Evolutionary conservation across 306 rosid species (phyloP).

Genomic region (Medicago ruthenica): DNA sequence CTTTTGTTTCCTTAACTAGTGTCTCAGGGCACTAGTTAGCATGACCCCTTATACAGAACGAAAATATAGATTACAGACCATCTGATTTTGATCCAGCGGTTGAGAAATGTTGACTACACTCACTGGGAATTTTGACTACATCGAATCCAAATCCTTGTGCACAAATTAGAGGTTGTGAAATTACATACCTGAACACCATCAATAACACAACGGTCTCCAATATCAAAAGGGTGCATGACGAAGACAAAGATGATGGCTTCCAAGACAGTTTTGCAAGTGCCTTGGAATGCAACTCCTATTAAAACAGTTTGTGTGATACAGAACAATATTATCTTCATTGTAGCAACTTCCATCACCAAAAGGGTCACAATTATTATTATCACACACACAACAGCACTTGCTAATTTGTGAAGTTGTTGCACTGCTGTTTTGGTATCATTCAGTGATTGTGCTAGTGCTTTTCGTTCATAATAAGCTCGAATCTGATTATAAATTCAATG

Average conservation of each 20-base stretch:
- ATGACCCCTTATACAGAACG: too few species aligned
- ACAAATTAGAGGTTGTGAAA: not conserved
- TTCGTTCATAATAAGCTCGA: conserved; percentile 63
- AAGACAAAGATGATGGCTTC: conserved; percentile 63
- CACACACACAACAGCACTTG: conserved; percentile 55
- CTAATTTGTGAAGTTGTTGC: conserved; percentile 64
- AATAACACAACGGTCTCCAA: conserved; percentile 63
- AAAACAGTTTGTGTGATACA: conserved; percentile 52
- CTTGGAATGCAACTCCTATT: conserved; percentile 59
- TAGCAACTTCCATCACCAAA: conserved; percentile 57
- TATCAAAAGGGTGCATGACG: conserved; percentile 67
- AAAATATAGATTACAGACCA: not conserved
- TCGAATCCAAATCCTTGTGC: not conserved
- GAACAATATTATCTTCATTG: conserved; percentile 45
- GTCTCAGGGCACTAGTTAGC: too few species aligned
- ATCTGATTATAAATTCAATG: conserved; percentile 43
- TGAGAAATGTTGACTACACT: not conserved
- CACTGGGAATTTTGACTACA: not conserved
- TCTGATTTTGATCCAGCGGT: not conserved
- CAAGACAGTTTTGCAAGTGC: conserved; percentile 58
- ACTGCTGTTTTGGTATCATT: conserved; percentile 68
- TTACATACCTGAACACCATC: conserved; percentile 56
- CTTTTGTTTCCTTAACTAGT: too few species aligned
- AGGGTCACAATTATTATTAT: conserved; percentile 52
- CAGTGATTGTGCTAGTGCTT: conserved; percentile 59